Base-by-base conservation (phyloP, 345 rosid genomes). In the Gynandropsis gynandra region DNA sequence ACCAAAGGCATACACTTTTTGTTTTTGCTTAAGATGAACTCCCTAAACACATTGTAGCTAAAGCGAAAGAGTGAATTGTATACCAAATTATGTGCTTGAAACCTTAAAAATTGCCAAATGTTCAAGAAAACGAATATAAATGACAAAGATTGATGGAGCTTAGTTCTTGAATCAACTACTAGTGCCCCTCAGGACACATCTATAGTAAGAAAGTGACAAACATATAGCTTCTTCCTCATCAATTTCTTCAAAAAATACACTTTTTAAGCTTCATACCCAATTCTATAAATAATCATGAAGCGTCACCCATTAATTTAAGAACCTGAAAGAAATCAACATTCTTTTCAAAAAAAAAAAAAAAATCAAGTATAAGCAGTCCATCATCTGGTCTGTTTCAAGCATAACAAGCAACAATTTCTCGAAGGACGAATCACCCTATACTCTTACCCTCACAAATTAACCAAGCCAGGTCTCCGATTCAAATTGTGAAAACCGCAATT, bases 251-350 rank as follows among this genome's bases (percentile, higher is more conserved):
- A 37, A 7, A 17, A 50, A 4, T 50, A 10, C 35, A 64, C 4
- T 16, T 21, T 56, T n/a, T 31, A 64, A 18, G 62, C 47, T 43
- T 64, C 36, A 42, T n/a, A 55, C 35, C 43, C 34, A 43, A 41
- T 10, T 19, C n/a, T 49, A 15, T 49, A 41, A 9, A 29, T 35
- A 42, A 35, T 24, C 62, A 49, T 63, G 40, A 24, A 43, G 9
- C 58, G 24, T 56, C 17, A 27, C 36, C 14, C 10, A 27, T 50
- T 36, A 64, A 56, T 38, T 9, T 29, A 24, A 14, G 6, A 50
- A 11, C n/a, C 4, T 3, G 10, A 8, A 42, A 10, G 0, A 10
- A 5, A 10, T 13, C 16, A 37, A 31, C 35, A 50, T 14, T 36
- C 17, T 64, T 46, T 42, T 5, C 66, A 8, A n/a, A n/a, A n/a